A percentile compares a stretch with the other conserved stretches of the same genome.
Conservation (phyloP, 257 asterid species). For the Solanum etuberosum region DNA sequence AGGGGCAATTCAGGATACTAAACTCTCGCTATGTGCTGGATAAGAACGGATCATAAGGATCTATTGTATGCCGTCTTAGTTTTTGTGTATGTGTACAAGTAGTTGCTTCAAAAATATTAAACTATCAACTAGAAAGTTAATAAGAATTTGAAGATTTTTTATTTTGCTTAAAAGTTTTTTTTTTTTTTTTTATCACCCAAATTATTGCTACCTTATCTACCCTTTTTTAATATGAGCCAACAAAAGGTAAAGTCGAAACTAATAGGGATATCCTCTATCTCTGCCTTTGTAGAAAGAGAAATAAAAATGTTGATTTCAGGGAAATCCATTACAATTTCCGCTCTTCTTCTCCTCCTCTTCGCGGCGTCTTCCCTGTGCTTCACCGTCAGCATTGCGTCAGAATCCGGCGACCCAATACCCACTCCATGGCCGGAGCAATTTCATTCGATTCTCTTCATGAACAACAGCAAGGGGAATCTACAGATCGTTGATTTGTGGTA, state of each 20-base stretch:
- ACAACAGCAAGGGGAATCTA: constrained; percentile 31
- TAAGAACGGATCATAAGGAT: no score
- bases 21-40: not conserved
- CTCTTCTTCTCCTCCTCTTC: constrained; percentile 4
- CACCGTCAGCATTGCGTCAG: constrained; percentile 1
- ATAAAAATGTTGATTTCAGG: not conserved
- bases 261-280: not conserved
- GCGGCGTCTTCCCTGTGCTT: not conserved
- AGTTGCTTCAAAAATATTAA: not conserved
- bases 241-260: not conserved
- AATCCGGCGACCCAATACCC: constrained; percentile 33
- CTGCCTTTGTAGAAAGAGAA: not conserved
- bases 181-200: not conserved
- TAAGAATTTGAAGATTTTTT: not conserved
- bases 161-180: not conserved
- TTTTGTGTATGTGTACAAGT: no score
- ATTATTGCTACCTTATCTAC: not conserved
- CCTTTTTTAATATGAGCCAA: not conserved
- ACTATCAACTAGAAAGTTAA: not conserved
- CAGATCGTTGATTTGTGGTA: constrained; percentile 53
- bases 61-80: no score
- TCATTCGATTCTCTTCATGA: constrained; percentile 51
- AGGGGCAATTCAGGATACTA: not conserved
- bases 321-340: not conserved
- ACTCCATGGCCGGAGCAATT: constrained; percentile 68